Evolutionary conservation across 225 moss, liverwort and hornwort genomes (phyloP).

Genomic region (Anthoceros angustus): DNA sequence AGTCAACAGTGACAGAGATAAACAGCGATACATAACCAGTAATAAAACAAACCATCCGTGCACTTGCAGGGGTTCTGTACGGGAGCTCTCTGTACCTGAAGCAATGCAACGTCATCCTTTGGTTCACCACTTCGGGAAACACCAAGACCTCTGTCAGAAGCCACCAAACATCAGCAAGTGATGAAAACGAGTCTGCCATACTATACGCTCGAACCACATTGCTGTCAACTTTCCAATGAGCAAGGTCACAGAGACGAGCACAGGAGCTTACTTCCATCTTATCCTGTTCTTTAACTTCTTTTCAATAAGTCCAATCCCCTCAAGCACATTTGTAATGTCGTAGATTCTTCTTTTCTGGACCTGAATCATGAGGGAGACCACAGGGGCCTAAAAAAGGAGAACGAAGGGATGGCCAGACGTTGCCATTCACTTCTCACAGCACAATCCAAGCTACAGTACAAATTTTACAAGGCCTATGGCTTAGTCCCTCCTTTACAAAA

Average conservation of each 20-base stretch:
- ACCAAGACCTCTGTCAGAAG: constrained; percentile 38
- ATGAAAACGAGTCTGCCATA: too few species aligned
- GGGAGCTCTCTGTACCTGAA: constrained; percentile 30
- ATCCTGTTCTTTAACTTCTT: constrained; percentile 85
- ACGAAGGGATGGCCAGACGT: neutral
- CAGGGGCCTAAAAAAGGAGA: neutral
- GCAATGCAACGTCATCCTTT: constrained; percentile 37
- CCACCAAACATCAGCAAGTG: neutral
- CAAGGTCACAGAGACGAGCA: neutral
- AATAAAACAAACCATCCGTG: neutral
- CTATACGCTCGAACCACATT: too few species aligned
- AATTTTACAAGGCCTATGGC: neutral
- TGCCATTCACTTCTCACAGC: neutral
- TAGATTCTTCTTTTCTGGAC: constrained; percentile 79
- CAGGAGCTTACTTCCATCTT: constrained; percentile 58
- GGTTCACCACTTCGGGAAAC: constrained; percentile 38
- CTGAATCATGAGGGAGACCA: constrained; percentile 11
- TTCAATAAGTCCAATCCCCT: constrained; percentile 78
- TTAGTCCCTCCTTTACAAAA: neutral
- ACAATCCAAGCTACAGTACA: neutral
- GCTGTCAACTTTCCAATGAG: too few species aligned
- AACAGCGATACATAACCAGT: neutral
- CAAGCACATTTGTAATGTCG: constrained; percentile 78
- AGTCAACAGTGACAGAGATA: neutral
- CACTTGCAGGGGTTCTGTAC: neutral